Evolutionary conservation across 2,329 filamentous ascomycete genomes (phyloP), one percentile per base, ranked within the genome.

Genomic region (Helicocarpus griseus): DNA sequence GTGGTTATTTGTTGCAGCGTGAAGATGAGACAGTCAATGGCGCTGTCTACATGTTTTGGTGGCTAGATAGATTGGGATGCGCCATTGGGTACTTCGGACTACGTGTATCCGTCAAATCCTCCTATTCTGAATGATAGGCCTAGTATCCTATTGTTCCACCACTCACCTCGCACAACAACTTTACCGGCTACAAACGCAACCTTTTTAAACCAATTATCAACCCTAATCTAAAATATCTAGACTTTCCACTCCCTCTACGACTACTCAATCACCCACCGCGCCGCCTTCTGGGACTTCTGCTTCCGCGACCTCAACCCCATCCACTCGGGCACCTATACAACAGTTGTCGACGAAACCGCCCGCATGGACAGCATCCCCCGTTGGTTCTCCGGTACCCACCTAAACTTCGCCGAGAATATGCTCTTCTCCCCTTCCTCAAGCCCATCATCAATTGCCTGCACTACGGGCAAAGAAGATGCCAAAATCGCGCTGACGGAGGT

Each of bases 391-490:
- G 88, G 88, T 28, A 76, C 89, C 1, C 69, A 73, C 4, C 66
- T 93, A 59, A 94, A 89, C 61, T 91, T 83, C 63, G 84, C 87
- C 4, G 87, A 94, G 69, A 94, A 93, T 63, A 68, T 89, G 24
- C 79, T 95, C 24, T 90, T 80, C 70, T 77, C 77, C 1, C 70
- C 72, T 13, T 41, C 47, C 5, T 63, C 68, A 1, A 61, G 68
- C 0, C 61, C 74, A 8, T 65, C 71, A 0, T 75, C 71, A 2
- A 62, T 73, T 22, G 71, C 74, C 4, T 74, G 74, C 6, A 86
- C 73, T 0, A 58, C 64, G 3, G 73, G 80, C 54, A 93, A 93
- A 65, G 85, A 87, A 57, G 86, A 91, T 56, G 66, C 65, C 56
- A 83, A 82, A 60, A 72, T 89, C 35, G 88, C 86, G 2, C 63